These are phyloP conservation scores for Tolypocladium cylindrosporum DNA, from an alignment of 2,329 filamentous ascomycete genomes.

Conservation along the genomic window DNA sequence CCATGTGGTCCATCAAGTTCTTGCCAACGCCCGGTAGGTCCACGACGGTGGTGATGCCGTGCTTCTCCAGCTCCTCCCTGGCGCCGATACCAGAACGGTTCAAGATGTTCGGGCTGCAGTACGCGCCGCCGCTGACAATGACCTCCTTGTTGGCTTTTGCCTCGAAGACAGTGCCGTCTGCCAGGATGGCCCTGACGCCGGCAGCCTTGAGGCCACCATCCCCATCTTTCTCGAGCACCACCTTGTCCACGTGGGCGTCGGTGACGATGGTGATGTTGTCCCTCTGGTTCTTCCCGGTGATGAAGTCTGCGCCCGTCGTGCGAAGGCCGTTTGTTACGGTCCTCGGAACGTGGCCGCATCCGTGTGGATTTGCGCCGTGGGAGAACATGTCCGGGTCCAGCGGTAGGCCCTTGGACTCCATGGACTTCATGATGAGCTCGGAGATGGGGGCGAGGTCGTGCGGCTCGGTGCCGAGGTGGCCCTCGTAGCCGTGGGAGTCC, in stretches of 20 bases:
- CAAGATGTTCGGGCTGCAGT: slow-evolving; percentile 40
- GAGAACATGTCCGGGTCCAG: slow-evolving; percentile 51
- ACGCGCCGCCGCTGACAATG: slow-evolving; percentile 35
- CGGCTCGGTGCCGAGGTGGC: slow-evolving; percentile 44
- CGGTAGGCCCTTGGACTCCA: slow-evolving; percentile 42
- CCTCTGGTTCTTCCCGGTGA: slow-evolving; percentile 25
- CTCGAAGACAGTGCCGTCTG: slow-evolving; percentile 5
- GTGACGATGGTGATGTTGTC: slow-evolving; percentile 37
- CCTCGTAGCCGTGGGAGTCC: slow-evolving; percentile 37
- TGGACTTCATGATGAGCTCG: slow-evolving; percentile 41
- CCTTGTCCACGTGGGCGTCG: slow-evolving; percentile 39
- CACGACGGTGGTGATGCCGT: slow-evolving; percentile 29
- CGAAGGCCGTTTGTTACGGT: slow-evolving; percentile 42
- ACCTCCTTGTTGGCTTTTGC: slow-evolving; percentile 23
- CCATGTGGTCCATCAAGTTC: slow-evolving; percentile 36
- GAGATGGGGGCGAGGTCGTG: slow-evolving; percentile 51
- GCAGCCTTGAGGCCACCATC: slow-evolving; percentile 29
- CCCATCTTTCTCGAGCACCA: slow-evolving; percentile 30
- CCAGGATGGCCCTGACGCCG: slow-evolving; percentile 29
- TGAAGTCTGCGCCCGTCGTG: slow-evolving; percentile 43
- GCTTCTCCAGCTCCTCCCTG: slow-evolving; percentile 27
- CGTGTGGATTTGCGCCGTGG: slow-evolving; percentile 36
- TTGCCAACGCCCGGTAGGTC: slow-evolving; percentile 38
- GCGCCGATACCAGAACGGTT: slow-evolving; percentile 43
- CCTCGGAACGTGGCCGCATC: slow-evolving; percentile 44